Base-by-base conservation (phyloP, 768 basidiomycete species). In the Naganishia vishniacii region DNA sequence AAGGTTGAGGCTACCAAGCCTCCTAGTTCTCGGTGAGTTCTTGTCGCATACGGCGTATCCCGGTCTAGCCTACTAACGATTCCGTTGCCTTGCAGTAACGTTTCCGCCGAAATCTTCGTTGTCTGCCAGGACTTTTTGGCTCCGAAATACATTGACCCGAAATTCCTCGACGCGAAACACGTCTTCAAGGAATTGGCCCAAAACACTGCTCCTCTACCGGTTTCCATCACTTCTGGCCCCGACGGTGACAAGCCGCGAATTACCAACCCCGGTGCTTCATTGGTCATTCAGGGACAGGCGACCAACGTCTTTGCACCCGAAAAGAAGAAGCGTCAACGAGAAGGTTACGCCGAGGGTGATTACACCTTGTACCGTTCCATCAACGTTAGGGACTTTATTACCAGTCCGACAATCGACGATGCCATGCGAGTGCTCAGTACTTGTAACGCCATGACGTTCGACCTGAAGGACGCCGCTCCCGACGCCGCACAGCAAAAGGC, bases 41-140 rank as follows among this genome's bases (percentile, higher is more conserved):
- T 2, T 25, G 2, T 92, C 90, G 92, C 66, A 71, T 78, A 66
- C 23, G 48, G 28, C 48, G n/a, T 42, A 12, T 23, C n/a, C 7
- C 7, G 23, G 29, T 7, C 32, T 20, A 12, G 11, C 53, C 25
- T 41, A 13, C 25, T 62, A 6, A 29, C 59, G 59, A n/a, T 23
- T 42, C 41, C 58, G 41, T 13, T 16, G 0, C 0, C 69, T 93
- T 26, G 23, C 13, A 56, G 93, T 80, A 97, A 94, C 80, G 95
- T 99, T 46, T 99, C 95, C 46, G 95, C 95, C 13, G 95, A 99
- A 79, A 99, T 99, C 74, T 99, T 99, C 82, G 95, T 99, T 70
- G 90, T 97, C 53, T 99, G 95, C 78, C 87, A 87, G 62, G 90
- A 89, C 64, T 99, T 91, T 80, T 83, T 90, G 63, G 91, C 93